Base-by-base conservation (phyloP, 2,329 filamentous ascomycete genomes). In the Scytalidium sp. region DNA sequence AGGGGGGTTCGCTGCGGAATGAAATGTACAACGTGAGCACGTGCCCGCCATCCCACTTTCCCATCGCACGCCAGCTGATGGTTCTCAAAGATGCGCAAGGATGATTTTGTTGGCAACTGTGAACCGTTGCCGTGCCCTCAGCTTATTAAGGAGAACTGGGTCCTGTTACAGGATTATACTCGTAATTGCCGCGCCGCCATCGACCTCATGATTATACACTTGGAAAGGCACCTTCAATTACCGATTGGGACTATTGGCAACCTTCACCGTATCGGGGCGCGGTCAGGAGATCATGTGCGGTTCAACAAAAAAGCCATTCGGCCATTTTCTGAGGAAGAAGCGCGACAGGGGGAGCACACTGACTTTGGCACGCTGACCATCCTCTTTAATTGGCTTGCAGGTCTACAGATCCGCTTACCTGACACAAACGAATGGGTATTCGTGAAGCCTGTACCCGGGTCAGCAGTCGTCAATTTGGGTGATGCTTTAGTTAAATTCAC, bases 221-320 rank as follows among this genome's bases (percentile, higher is more conserved):
- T 64, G 4, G 56, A 61, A n/a, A 54, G 36, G 2, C 56, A 63
- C 41, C 52, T 64, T 8, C 47, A 52, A 15, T 56, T 64, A 4
- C 58, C 60, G 6, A 22, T 47, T 11, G 36, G 43, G 10, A 74
- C 68, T 0, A 62, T 81, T 1, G 52, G 67, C n/a, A 64, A 68
- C n/a, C 58, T 80, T 3, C 79, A 81, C 60, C 64, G 68, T 3
- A 60, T 78, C 2, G 36, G 64, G 11, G 60, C 62, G 3, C 43
- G 50, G 15, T 75, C 72, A 20, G 76, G 76, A 19, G 74, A 80
- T 58, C 76, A 79, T 53, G 71, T 81, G n/a, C 74, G 79, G 29
- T 75, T 81, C 59, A 68, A 78, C 23, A 73, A 70, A 56, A 70
- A 73, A 1, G 74, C 75, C 5, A 73, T 75, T 2, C 75, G 78